Percentiles rank a stretch among this genome's conserved stretches.
Evolutionary conservation across 805 yeast species (phyloP).

Genomic region (Wickerhamomyces chambardii): DNA sequence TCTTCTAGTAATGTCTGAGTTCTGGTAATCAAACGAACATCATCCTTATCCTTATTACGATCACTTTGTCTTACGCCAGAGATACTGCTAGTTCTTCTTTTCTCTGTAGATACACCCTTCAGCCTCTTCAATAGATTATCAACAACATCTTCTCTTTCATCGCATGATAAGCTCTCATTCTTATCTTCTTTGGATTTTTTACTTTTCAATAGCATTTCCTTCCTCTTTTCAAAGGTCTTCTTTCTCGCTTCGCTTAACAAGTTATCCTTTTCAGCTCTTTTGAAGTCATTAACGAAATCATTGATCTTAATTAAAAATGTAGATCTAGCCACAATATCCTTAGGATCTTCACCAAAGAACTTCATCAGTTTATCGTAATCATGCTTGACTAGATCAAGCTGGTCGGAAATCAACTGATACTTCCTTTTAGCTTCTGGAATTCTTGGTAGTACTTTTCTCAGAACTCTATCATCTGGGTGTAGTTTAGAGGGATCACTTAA

Average conservation of each 20-base stretch:
- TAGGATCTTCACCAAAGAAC: slow-evolving; percentile 84
- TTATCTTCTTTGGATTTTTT: slow-evolving; percentile 10
- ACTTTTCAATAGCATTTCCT: slow-evolving; percentile 35
- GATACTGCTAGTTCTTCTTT: slow-evolving; percentile 12
- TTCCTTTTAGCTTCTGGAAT: slow-evolving; percentile 72
- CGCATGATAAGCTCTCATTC: slow-evolving; percentile 9
- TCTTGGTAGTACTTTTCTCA: slow-evolving; percentile 51
- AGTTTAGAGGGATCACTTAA: slow-evolving; percentile 68
- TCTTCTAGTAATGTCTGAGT: slow-evolving; percentile 18
- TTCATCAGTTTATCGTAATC: slow-evolving; percentile 69
- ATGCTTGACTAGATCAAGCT: slow-evolving; percentile 48
- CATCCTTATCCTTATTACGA: slow-evolving; percentile 3
- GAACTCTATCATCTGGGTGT: slow-evolving; percentile 77
- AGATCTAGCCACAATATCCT: slow-evolving; percentile 56
- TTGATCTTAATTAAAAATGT: slow-evolving; percentile 73
- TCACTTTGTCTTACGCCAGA: slow-evolving; percentile 5
- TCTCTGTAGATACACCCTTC: slow-evolving; percentile 64
- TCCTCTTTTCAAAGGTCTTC: slow-evolving; percentile 66
- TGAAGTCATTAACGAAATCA: slow-evolving; percentile 71
- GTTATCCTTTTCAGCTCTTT: slow-evolving; percentile 74
- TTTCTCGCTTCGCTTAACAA: slow-evolving; percentile 75
- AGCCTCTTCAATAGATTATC: slow-evolving; percentile 79
- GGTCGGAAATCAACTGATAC: slow-evolving; percentile 54
- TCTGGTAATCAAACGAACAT: slow-evolving; percentile 11
- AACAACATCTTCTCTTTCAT: slow-evolving; percentile 39